phyloP scores from a whole-genome alignment of 2,329 filamentous ascomycete species.

The Fusarium sp. region DNA sequence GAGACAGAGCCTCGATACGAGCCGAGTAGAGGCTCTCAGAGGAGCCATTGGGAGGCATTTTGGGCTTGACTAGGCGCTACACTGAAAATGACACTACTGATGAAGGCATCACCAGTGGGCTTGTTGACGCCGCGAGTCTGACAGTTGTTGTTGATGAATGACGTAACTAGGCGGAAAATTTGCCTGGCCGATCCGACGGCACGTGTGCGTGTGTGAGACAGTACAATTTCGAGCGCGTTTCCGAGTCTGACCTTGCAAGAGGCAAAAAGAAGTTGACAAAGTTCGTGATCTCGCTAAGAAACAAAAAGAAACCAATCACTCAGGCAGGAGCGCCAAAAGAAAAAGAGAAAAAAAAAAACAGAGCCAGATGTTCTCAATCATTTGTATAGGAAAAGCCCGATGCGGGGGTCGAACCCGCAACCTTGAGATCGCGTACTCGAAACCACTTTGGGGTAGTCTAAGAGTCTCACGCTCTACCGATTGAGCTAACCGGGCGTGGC shows the following conservation, averaged over 20 bases:
- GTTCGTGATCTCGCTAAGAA: neutral
- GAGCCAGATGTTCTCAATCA: neutral
- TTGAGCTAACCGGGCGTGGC: slow-evolving; percentile 45
- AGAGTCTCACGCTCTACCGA: slow-evolving; percentile 75
- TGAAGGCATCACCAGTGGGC: slow-evolving; percentile 27
- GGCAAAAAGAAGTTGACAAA: neutral
- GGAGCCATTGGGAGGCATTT: slow-evolving; percentile 32
- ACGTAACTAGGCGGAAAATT: slow-evolving; percentile 28
- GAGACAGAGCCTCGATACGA: slow-evolving; percentile 30
- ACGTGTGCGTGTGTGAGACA: neutral
- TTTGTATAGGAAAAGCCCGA: slow-evolving; percentile 53
- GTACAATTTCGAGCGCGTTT: neutral
- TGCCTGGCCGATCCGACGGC: slow-evolving; percentile 16
- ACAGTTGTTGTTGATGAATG: slow-evolving; percentile 6
- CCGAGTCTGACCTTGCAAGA: neutral
- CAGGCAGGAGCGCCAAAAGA: neutral
- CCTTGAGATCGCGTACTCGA: slow-evolving; percentile 59
- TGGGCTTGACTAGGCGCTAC: neutral
- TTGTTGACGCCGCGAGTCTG: neutral
- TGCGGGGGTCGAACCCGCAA: slow-evolving; percentile 66
- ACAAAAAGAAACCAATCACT: neutral
- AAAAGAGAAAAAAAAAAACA: neutral
- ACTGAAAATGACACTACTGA: neutral
- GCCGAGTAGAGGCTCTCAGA: slow-evolving; percentile 21
- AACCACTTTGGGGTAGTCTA: slow-evolving; percentile 43